Evolutionary conservation across 345 rosid genomes (phyloP), one percentile per base, ranked within the genome.

Genomic region (Raphanus raphanistrum): DNA sequence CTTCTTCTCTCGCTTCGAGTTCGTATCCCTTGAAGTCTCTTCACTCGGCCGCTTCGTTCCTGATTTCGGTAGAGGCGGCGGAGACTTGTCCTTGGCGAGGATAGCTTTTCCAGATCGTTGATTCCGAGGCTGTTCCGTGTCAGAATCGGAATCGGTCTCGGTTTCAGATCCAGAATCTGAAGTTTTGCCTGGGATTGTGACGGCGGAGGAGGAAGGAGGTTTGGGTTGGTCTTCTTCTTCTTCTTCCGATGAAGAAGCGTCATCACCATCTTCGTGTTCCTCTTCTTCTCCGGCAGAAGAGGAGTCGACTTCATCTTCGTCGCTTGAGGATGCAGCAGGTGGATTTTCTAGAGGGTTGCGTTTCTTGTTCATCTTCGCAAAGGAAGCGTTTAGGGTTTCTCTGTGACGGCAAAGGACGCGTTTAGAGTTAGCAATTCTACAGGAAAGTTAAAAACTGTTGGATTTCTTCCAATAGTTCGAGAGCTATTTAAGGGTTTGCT

Each of bases 91-190:
- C 4, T 72, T 57, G 41, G 36, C 0, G 27, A 33, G 2, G 65
- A 79, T 31, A 11, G 86, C 55, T 72, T 83, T 83, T 13, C 67
- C 77, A 29, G 82, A 74, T 72, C 73, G 73, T 5, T 74, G 80
- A 80, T 48, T 71, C 62, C 13, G 82, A 64, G 35, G 29, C 2
- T 72, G 80, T 0, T 74, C 68, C 4, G 80, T 5, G 6, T 75
- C 85, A 0, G 87, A 79, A 8, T 86, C 85, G 0, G 84, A 76
- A 6, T 74, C 87, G 0, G 86, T 74, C 48, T 81, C 86, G 0
- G 84, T 52, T 6, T 76, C 84, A 0, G 71, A 75, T 35, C 77
- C 83, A 3, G 83, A 72, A 35, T 62, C 77, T 0, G 80, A 4
- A 73, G 72, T 1, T 78, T 78, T 45, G 2, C 62, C 38, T 0